Base-by-base conservation (phyloP, 2,329 filamentous ascomycete species). In the Beauveria asiatica region DNA sequence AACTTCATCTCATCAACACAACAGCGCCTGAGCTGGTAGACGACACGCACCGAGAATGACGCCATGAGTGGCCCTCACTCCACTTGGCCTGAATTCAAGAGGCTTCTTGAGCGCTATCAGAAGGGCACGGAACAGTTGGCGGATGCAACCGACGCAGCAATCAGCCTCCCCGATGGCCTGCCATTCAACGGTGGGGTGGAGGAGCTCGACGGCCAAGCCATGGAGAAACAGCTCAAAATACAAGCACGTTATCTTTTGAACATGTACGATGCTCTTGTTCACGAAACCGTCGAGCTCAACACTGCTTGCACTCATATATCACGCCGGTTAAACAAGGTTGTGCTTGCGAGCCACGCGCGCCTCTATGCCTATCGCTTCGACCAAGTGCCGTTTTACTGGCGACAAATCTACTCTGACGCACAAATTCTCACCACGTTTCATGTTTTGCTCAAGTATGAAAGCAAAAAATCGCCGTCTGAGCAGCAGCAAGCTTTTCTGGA, bases 291-390 rank as follows among this genome's bases (percentile, higher is more conserved):
- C 37, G 53, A 67, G 30, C 58, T 64, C 33, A 49, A 59, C 0
- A 10, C 16, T 6, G 21, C 45, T 13, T 17, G 10, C 19, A 10
- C 4, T 8, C 69, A 78, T 0, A 61, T 78, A 2, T 62, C 67
- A 42, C 74, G 69, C 60, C 74, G 83, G 51, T 70, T 84, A n/a
- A 72, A 81, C 41, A 82, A 88, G 60, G 71, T 88, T 17, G 72
- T 84, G 5, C 75, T 77, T 8, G 72, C 88, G 16, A 82, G 87
- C 0, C 84, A 85, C 59, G 76, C 82, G 46, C 87, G 85, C 64
- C 83, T 93, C 63, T 88, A 92, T 66, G 80, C 86, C 4, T 90
- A 83, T 63, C 80, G 84, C 1, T 92, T 84, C 69, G 82, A 81
- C 63, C 78, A 85, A 37, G 81, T 93, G 6, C 87, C 87, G 0